Base-by-base conservation (phyloP, 176 grass and related monocot species). In the Hordeum marinum region DNA sequence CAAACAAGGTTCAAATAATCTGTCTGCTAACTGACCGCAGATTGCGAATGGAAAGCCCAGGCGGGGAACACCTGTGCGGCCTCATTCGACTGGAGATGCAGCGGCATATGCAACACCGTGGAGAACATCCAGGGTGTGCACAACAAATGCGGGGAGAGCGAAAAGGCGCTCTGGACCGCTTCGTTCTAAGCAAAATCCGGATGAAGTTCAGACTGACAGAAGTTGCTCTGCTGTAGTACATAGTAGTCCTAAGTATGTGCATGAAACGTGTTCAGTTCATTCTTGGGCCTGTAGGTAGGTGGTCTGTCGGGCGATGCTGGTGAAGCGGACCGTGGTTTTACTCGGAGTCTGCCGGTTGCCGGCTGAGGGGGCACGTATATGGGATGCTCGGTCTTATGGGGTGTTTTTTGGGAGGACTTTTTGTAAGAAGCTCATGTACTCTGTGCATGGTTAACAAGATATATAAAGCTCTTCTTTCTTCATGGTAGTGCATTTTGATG, bases 11-110 rank as follows among this genome's bases (percentile, higher is more conserved):
- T 35, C 0, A 12, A 61, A 61, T 48, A 1, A 31, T 10, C 2
- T 68, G 3, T 9, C 20, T 86, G 17, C 67, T 79, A 11, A 11
- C 9, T 68, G 77, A 68, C 76, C 34, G 37, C 85, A 96, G 92
- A 97, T 90, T 97, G 94, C 2, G 89, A 97, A 77, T 97, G 94
- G 94, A 97, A 97, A 83, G 89, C 91, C 78, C 94, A 94, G 71
- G 89, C 92, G 2, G 94, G 94, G 17, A 94, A 85, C 78, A 92
- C 88, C 34, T 97, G 94, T 0, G 94, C 91, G 0, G 94, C 90
- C 0, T 94, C 94, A 11, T 97, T 97, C 43, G 94, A 97, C 54
- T 97, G 94, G 94, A 89, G 85, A 85, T 97, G 94, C 83, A 97
- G 94, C 5, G 94, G 94, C 39, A 97, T 97, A 77, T 97, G 94